Evolutionary conservation across 148 eudicot genomes (phyloP), one percentile per base, ranked within the genome.

Genomic region (Camellia japonica): DNA sequence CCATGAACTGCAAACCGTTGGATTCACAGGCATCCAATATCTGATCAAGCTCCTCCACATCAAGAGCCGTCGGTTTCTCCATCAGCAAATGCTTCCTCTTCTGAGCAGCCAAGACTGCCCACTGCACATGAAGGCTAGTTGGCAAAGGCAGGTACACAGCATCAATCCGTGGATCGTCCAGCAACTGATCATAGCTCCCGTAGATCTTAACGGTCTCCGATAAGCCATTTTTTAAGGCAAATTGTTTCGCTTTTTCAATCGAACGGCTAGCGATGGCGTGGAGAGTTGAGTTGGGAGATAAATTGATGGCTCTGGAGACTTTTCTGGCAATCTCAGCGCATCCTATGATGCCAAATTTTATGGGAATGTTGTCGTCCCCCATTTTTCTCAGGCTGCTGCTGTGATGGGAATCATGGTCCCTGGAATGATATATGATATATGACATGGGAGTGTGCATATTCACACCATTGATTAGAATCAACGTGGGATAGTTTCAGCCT

Each of bases 11-110:
- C 38, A 30, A 30, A 30, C 38, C 38, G 38, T 30, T 30, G 38
- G 38, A 30, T 30, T 30, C 38, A 30, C 38, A 30, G 38, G 38
- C 38, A 30, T 30, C 38, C 38, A 30, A 30, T 30, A 30, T 30
- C 38, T 30, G 38, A 30, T 30, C 38, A 30, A 30, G 38, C 38
- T 30, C 38, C 38, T 30, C 38, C 19, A 84, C 80, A 82, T 82
- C 74, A 66, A 91, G 85, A 56, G 94, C 94, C 71, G 88, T 81
- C 3, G 90, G 94, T 80, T 91, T 91, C 85, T 91, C 91, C 64
- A 91, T 65, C 63, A 91, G 71, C 79, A 91, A 20, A 82, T 91
- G 94, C 75, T 91, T 91, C 81, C 82, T 87, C 83, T 83, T 89
- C 41, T 74, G 66, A 67, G 91, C 94, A 66, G 90, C 90, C 71